Evolutionary conservation across 108 stramenopile species (phyloP), one percentile per base, ranked within the genome.

Genomic region (Chaetoceros tenuissimus): DNA sequence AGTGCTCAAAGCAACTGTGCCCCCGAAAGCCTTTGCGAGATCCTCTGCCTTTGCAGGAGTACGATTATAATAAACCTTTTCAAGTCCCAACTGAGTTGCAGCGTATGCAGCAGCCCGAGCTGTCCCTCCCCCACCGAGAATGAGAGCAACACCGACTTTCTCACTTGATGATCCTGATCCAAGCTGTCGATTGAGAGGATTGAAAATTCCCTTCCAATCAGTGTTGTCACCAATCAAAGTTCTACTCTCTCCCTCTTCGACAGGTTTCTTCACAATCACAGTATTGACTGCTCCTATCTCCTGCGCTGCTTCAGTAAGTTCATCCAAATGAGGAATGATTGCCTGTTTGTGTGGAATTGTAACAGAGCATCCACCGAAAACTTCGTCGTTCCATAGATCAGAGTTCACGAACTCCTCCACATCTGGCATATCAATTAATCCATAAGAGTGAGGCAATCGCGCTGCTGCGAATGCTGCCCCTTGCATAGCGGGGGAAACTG

Each of bases 271-370:
- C 3, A 80, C 85, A 60, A 92, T 59, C 5, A 92, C 60, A 13
- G 99, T 99, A 74, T 99, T 99, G 52, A 99, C 95, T 48, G 97
- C 97, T n/a, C 99, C 99, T 69, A 99, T 98, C 1, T 65, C 70
- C 50, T 73, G 64, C 26, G 96, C 99, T 7, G 95, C 85, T 51
- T 93, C 89, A 23, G 84, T 91, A 62, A 97, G 60, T n/a, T 81
- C 77, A 68, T 96, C 95, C 54, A 99, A 67, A 59, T 89, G 78
- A 0, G 86, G 92, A 49, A 95, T 85, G 28, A 97, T 94, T 23
- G 78, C 67, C 67, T 96, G 84, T 77, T 99, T 99, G 82, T 98
- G 97, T 7, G 99, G 99, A 57, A 98, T 98, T 28, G 99, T 99
- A 17, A 99, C 97, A 50, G 79, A 82, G 52, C 79, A 82, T 7